These are phyloP conservation scores for Sedum album DNA, from an alignment of 164 flowering plant genomes.

Conservation along the genomic window DNA sequence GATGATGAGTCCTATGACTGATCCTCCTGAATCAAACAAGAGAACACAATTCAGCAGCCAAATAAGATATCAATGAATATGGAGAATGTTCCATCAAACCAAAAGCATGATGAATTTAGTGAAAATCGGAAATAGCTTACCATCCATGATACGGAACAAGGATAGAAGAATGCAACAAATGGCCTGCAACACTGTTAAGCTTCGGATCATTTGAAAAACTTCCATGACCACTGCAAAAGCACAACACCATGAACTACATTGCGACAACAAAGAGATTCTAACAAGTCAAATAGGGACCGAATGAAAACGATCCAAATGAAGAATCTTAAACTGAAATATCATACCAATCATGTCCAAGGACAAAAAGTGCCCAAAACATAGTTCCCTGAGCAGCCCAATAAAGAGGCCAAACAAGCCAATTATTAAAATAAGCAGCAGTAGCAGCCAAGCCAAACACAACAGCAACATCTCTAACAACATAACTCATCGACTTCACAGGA, in stretches of 20 bases:
- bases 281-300: background rate
- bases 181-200: constrained; percentile 64
- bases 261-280: too few species aligned
- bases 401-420: constrained; percentile 8
- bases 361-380: constrained; percentile 10
- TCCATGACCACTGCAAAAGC: constrained; percentile 54
- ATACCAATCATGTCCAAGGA: constrained; percentile 8
- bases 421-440: constrained; percentile 5
- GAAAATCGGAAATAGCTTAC: constrained; percentile 22
- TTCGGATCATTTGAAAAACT: constrained; percentile 57
- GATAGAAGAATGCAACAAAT: constrained; percentile 65
- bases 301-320: background rate
- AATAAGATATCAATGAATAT: too few species aligned
- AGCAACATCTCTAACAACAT: constrained; percentile 8
- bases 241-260: too few species aligned
- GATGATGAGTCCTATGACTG: constrained; percentile 80
- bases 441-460: constrained; percentile 5
- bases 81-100: too few species aligned
- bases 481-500: constrained; percentile 7
- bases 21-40: constrained; percentile 50
- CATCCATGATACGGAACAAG: constrained; percentile 87
- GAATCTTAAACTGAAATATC: background rate
- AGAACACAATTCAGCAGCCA: background rate
- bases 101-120: too few species aligned
- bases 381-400: constrained; percentile 11